Conservation (phyloP, 768 basidiomycete genomes). For the Termitomyces bulborhizus region DNA sequence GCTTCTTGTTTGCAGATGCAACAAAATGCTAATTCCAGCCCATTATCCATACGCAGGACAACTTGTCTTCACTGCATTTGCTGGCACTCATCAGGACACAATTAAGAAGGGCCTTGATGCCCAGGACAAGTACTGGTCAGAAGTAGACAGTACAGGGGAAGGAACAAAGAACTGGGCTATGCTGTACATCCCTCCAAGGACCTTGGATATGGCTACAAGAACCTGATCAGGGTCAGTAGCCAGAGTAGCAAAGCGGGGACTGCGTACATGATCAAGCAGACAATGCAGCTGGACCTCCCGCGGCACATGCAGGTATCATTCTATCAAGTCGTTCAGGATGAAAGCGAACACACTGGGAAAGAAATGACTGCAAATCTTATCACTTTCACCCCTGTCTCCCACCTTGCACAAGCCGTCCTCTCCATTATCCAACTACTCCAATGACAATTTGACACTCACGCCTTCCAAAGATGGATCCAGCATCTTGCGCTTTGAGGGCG, state of each 20-base stretch:
- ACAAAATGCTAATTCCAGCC: constrained; percentile 72
- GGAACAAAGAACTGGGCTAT: constrained; percentile 56
- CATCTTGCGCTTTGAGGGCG: constrained; percentile 54
- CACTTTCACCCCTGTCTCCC: constrained; percentile 45
- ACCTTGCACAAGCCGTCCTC: constrained; percentile 31
- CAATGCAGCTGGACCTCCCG: constrained; percentile 69
- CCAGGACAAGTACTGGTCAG: constrained; percentile 44
- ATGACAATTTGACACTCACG: constrained; percentile 36
- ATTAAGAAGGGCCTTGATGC: constrained; percentile 84
- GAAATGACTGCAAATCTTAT: constrained; percentile 79
- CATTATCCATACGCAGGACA: constrained; percentile 82
- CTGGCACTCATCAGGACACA: constrained; percentile 80
- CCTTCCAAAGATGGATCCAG: constrained; percentile 10
- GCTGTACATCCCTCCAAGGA: constrained; percentile 79
- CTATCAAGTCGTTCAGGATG: constrained; percentile 69
- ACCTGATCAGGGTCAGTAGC: constrained; percentile 84
- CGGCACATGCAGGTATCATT: constrained; percentile 79
- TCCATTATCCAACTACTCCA: constrained; percentile 31
- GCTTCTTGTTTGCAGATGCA: constrained; percentile 77
- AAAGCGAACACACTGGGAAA: constrained; percentile 70
- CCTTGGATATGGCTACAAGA: constrained; percentile 79
- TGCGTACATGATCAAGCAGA: constrained; percentile 76
- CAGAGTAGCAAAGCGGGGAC: constrained; percentile 86
- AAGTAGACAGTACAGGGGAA: constrained; percentile 40
- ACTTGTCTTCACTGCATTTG: constrained; percentile 83